A percentile compares a stretch with the other conserved stretches of the same genome.
These are phyloP conservation scores for Myotisia sp. DNA, from an alignment of 2,329 filamentous ascomycete genomes.

Conservation along the genomic window DNA sequence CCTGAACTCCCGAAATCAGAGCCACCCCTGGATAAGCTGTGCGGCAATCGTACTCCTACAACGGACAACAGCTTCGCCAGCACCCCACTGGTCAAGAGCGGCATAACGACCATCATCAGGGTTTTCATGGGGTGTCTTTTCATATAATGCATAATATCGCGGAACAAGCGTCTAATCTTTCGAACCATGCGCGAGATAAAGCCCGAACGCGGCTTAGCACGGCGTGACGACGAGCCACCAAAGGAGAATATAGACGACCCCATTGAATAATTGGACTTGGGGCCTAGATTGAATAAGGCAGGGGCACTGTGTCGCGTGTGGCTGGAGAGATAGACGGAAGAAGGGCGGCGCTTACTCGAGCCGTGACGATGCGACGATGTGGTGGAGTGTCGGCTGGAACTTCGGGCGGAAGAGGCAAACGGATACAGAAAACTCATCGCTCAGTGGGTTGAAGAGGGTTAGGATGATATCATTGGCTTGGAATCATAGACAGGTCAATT, in stretches of 20 bases:
- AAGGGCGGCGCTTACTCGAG: conserved; percentile 18
- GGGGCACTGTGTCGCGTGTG: conserved; percentile 31
- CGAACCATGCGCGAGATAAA: conserved; percentile 61
- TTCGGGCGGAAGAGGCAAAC: not conserved
- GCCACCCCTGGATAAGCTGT: conserved; percentile 23
- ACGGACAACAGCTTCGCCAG: conserved; percentile 61
- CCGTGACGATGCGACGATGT: conserved; percentile 21
- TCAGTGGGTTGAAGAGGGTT: not conserved
- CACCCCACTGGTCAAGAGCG: conserved; percentile 70
- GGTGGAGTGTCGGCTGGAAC: conserved; percentile 15
- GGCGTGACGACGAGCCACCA: conserved; percentile 53
- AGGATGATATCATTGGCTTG: too few species aligned
- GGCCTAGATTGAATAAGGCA: conserved; percentile 34
- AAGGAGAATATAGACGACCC: conserved; percentile 34
- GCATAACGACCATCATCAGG: conserved; percentile 74
- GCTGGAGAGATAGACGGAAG: conserved; percentile 19
- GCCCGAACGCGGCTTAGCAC: conserved; percentile 59
- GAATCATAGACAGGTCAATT: too few species aligned
- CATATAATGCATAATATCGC: conserved; percentile 68
- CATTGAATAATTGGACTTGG: conserved; percentile 15
- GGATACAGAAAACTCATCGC: conserved; percentile 4
- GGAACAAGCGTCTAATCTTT: conserved; percentile 64
- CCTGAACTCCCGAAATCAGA: conserved; percentile 14
- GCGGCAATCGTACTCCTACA: conserved; percentile 65
- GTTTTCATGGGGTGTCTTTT: conserved; percentile 75